phyloP scores from a whole-genome alignment of 495 filamentous ascomycete genomes.

The Xylaria palmicola region DNA sequence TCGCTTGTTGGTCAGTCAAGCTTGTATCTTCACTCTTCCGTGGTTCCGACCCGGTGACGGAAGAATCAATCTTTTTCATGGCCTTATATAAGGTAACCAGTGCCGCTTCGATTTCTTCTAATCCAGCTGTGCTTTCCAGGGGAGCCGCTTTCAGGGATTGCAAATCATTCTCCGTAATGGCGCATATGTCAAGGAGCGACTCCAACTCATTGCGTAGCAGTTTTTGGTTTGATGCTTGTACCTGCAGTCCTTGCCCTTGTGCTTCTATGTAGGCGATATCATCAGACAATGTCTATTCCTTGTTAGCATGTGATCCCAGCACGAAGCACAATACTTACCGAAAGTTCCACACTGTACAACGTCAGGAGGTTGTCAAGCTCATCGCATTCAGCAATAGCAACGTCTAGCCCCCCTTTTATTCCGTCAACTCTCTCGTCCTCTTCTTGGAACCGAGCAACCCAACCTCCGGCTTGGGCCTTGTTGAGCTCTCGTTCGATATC shows the following conservation, averaged over 20 bases:
- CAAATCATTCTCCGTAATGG: constrained; percentile 74
- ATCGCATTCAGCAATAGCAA: constrained; percentile 88
- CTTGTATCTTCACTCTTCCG: constrained; percentile 49
- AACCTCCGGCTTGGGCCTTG: constrained; percentile 87
- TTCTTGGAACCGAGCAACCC: constrained; percentile 83
- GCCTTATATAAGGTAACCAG: constrained; percentile 86
- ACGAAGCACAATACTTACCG: constrained; percentile 56
- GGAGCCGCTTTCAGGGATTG: constrained; percentile 70
- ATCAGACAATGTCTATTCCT: constrained; percentile 78
- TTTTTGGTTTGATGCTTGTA: constrained; percentile 96
- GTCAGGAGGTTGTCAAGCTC: constrained; percentile 92
- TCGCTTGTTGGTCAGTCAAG: constrained; percentile 49
- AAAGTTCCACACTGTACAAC: constrained; percentile 89
- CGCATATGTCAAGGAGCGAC: constrained; percentile 77
- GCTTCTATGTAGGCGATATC: constrained; percentile 97
- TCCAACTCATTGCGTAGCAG: constrained; percentile 85
- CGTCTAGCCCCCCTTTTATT: constrained; percentile 80
- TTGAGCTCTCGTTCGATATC: constrained; percentile 85
- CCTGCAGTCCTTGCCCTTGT: constrained; percentile 92
- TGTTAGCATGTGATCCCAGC: constrained; percentile 33
- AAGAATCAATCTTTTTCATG: constrained; percentile 91
- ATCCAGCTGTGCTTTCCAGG: constrained; percentile 64
- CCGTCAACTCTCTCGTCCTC: constrained; percentile 84
- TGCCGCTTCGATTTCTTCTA: constrained; percentile 72
- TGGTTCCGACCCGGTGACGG: constrained; percentile 56